These are phyloP conservation scores for Vigna angularis DNA, from an alignment of 306 rosid genomes.

Conservation along the genomic window DNA sequence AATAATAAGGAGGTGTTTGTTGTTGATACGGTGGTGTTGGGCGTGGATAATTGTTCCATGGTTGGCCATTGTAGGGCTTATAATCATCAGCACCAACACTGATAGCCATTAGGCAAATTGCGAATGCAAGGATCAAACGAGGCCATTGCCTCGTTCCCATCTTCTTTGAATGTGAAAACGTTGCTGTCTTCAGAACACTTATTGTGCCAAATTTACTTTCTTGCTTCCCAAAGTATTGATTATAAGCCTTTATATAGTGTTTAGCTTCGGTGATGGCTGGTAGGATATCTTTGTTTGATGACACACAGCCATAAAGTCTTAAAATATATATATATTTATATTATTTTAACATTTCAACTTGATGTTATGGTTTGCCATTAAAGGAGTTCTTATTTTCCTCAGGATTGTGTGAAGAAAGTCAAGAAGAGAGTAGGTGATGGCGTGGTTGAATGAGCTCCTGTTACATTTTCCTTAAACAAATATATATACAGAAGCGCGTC, in stretches of 20 bases:
- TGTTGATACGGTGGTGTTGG: not conserved
- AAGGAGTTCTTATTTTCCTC: not conserved
- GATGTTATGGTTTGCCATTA: constrained; percentile 1
- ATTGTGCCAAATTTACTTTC: not conserved
- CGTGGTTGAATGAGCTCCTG: constrained; percentile 15
- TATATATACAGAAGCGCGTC: constrained; percentile 25
- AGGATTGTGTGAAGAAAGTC: constrained; percentile 27
- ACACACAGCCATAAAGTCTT: not conserved
- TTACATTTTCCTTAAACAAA: not conserved
- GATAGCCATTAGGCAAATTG: not conserved
- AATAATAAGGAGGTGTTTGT: not conserved
- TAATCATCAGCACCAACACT: not conserved
- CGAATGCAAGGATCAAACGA: constrained; percentile 11
- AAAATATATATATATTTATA: not conserved
- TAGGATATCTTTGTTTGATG: not conserved
- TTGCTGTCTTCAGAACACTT: not conserved
- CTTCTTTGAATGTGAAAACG: not conserved
- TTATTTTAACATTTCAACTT: constrained; percentile 20
- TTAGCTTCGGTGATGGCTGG: not conserved
- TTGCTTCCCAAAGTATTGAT: not conserved
- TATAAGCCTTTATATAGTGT: constrained; percentile 29
- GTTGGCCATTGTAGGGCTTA: constrained; percentile 8
- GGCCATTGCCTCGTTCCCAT: constrained; percentile 36
- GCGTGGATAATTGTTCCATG: not conserved
- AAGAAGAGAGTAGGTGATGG: constrained; percentile 39